A percentile compares a stretch with the other conserved stretches of the same genome.
These are phyloP conservation scores for Yamadazyma tumulicola DNA, from an alignment of 805 yeast genomes.

Conservation along the genomic window DNA sequence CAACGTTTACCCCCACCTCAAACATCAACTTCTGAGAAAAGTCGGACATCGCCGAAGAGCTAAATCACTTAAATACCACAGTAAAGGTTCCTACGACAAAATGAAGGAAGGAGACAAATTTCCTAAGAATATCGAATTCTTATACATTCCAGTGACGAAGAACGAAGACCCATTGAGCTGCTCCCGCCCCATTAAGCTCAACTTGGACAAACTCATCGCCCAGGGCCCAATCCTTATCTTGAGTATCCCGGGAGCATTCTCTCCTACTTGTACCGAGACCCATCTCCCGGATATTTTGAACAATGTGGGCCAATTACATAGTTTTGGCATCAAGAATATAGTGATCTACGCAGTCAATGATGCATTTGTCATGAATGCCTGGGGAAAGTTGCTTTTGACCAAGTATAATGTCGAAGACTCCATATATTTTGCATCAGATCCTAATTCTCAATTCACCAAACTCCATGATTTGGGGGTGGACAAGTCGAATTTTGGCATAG, in stretches of 20 bases:
- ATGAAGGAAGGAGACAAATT: conserved; percentile 28
- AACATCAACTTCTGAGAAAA: too few species aligned
- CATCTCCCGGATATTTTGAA: conserved; percentile 39
- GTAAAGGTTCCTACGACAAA: too few species aligned
- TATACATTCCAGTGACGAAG: conserved; percentile 36
- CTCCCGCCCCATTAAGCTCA: conserved; percentile 30
- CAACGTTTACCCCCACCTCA: too few species aligned
- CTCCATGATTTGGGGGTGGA: conserved; percentile 30
- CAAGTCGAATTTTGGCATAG: conserved; percentile 33
- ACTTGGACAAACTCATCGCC: conserved; percentile 29
- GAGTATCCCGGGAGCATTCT: conserved; percentile 43
- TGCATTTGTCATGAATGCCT: conserved; percentile 41
- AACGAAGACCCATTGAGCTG: conserved; percentile 30
- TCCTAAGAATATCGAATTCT: conserved; percentile 32
- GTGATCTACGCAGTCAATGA: conserved; percentile 40
- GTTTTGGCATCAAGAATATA: conserved; percentile 27
- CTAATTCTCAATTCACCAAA: conserved; percentile 31
- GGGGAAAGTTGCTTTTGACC: conserved; percentile 40
- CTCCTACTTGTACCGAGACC: conserved; percentile 44
- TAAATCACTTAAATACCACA: too few species aligned
- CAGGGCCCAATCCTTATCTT: conserved; percentile 29
- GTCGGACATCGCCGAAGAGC: too few species aligned
- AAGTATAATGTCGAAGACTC: conserved; percentile 15
- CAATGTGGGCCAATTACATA: conserved; percentile 25
- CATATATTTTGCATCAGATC: conserved; percentile 40